These are phyloP conservation scores for Piper betle DNA, from an alignment of 164 flowering plant species.

Conservation along the genomic window DNA sequence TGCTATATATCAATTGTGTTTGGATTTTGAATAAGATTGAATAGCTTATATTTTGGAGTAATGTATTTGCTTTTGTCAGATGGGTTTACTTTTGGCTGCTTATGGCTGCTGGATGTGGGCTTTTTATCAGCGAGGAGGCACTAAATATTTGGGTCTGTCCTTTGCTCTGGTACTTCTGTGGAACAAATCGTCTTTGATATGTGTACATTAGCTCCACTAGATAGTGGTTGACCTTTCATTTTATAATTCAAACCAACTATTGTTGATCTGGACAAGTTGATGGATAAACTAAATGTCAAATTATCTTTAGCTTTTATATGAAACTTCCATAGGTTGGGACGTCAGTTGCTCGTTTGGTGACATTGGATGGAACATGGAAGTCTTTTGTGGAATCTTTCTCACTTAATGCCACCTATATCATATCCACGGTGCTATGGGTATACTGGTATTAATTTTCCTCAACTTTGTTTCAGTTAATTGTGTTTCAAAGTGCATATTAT, in stretches of 20 bases:
- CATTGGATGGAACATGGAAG: conserved; percentile 71
- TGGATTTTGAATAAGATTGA: background rate
- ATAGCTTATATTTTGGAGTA: background rate
- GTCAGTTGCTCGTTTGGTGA: conserved; percentile 41
- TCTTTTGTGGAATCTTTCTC: conserved; percentile 57
- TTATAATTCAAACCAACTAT: background rate
- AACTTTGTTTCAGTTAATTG: background rate
- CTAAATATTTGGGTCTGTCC: conserved; percentile 92
- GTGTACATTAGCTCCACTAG: background rate
- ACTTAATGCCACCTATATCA: conserved; percentile 52
- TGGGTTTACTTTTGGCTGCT: conserved; percentile 92
- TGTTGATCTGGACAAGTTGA: background rate
- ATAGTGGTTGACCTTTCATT: too few species aligned
- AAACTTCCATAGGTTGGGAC: conserved; percentile 58
- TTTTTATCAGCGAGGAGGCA: conserved; percentile 96
- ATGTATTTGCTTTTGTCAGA: conserved; percentile 25
- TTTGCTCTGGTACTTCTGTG: conserved; percentile 50
- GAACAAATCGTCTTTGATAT: conserved; percentile 17
- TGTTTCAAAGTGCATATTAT: background rate
- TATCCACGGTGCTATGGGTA: conserved; percentile 74
- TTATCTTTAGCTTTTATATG: conserved; percentile 3
- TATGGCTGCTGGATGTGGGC: too few species aligned
- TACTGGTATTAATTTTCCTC: conserved; percentile 44
- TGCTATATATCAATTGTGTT: background rate
- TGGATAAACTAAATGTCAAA: background rate